Conservation (phyloP, 2,329 filamentous ascomycete genomes). For the Botrytis galanthina region DNA sequence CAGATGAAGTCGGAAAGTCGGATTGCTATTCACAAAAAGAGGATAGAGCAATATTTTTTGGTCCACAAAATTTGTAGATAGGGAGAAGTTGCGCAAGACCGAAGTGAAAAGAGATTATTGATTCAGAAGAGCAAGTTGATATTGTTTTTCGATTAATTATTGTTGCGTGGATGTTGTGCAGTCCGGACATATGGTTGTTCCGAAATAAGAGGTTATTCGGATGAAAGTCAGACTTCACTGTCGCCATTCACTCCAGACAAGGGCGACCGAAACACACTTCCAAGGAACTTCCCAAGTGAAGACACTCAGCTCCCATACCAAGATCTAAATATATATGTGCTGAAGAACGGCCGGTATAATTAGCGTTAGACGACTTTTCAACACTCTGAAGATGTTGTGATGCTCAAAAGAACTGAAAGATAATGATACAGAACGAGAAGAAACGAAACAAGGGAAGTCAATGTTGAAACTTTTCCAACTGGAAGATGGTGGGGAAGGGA, state of each 20-base stretch:
- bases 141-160: background rate
- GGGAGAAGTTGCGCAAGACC: background rate
- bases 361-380: background rate
- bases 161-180: background rate
- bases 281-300: background rate
- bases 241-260: slow-evolving; percentile 9
- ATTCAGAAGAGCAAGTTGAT: background rate
- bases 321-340: background rate
- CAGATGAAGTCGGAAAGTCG: background rate
- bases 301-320: background rate
- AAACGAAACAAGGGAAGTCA: background rate
- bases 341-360: background rate
- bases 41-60: background rate
- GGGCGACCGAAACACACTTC: background rate
- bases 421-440: background rate
- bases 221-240: slow-evolving; percentile 6
- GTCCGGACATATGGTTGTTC: background rate
- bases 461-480: background rate
- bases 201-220: slow-evolving; percentile 8
- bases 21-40: background rate
- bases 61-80: background rate
- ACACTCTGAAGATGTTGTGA: background rate
- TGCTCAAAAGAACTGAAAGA: background rate
- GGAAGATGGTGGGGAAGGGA: background rate
- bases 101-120: background rate